phyloP scores from a whole-genome alignment of 176 grass and related monocot species.

The Musa beccarii region DNA sequence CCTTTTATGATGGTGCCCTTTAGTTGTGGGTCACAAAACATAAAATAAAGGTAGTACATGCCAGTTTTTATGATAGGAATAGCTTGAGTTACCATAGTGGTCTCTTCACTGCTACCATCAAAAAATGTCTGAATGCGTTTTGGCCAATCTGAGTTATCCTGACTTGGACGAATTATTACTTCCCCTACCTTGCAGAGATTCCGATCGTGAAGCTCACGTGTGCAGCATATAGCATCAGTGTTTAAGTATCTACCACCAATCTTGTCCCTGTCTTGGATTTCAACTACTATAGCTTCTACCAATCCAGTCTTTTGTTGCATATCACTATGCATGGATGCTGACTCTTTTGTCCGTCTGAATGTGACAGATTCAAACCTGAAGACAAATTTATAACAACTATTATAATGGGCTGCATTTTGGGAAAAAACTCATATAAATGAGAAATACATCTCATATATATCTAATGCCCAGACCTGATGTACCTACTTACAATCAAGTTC shows the following conservation, averaged over 20 bases:
- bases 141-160: constrained; percentile 75
- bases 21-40: constrained; percentile 96
- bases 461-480: neutral
- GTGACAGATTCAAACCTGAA: constrained; percentile 82
- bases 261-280: constrained; percentile 92
- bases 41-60: constrained; percentile 99
- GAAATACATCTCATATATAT: neutral
- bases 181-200: constrained; percentile 73
- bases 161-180: constrained; percentile 84
- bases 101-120: constrained; percentile 57
- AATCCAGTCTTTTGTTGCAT: constrained; percentile 98
- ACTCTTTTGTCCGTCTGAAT: constrained; percentile 65
- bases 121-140: constrained; percentile 94
- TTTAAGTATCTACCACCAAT: constrained; percentile 83
- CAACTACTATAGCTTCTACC: constrained; percentile 91
- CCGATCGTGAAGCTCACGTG: constrained; percentile 51
- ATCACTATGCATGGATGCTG: constrained; percentile 43
- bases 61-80: constrained; percentile 72
- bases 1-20: constrained; percentile 63
- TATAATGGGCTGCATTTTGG: neutral
- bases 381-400: constrained; percentile 1
- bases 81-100: constrained; percentile 47
- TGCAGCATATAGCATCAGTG: constrained; percentile 91
- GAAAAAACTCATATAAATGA: constrained; percentile 2
- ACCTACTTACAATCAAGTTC: neutral